These are phyloP conservation scores for Punica granatum DNA, from an alignment of 345 rosid species.

Conservation along the genomic window DNA sequence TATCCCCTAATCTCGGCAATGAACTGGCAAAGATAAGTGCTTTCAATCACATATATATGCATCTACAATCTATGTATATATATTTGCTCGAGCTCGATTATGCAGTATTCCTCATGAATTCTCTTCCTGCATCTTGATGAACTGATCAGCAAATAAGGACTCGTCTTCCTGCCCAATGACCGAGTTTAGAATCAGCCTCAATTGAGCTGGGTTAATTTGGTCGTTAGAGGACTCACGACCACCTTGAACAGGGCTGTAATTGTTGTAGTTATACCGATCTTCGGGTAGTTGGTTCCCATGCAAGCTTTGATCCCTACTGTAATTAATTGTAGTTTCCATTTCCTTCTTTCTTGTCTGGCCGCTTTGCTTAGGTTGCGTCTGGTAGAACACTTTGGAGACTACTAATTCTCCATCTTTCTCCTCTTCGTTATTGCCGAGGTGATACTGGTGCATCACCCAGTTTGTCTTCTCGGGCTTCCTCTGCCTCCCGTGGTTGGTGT, in stretches of 20 bases:
- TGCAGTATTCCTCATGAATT: too few species aligned
- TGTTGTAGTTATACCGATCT: not conserved
- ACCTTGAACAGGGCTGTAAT: not conserved
- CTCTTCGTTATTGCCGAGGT: slow-evolving; percentile 69
- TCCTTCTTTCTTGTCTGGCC: slow-evolving; percentile 13
- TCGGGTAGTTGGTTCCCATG: not conserved
- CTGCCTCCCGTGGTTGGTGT: slow-evolving; percentile 83
- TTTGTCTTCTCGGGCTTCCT: slow-evolving; percentile 82
- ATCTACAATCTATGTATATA: too few species aligned
- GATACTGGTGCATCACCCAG: slow-evolving; percentile 99
- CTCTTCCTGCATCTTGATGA: not conserved
- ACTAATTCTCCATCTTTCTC: slow-evolving; percentile 89
- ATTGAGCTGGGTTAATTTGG: not conserved
- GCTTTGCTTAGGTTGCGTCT: slow-evolving; percentile 85
- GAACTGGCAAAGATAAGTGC: too few species aligned
- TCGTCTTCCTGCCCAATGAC: not conserved
- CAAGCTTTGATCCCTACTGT: not conserved
- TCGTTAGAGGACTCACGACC: not conserved
- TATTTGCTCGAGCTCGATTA: too few species aligned
- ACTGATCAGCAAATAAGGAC: not conserved
- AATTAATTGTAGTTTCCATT: not conserved
- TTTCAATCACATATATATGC: too few species aligned
- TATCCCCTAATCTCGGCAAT: too few species aligned
- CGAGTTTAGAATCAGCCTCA: not conserved
- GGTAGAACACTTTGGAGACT: slow-evolving; percentile 82